Base-by-base conservation (phyloP, 352 stramenopile species). In the Phytophthora melonis region DNA sequence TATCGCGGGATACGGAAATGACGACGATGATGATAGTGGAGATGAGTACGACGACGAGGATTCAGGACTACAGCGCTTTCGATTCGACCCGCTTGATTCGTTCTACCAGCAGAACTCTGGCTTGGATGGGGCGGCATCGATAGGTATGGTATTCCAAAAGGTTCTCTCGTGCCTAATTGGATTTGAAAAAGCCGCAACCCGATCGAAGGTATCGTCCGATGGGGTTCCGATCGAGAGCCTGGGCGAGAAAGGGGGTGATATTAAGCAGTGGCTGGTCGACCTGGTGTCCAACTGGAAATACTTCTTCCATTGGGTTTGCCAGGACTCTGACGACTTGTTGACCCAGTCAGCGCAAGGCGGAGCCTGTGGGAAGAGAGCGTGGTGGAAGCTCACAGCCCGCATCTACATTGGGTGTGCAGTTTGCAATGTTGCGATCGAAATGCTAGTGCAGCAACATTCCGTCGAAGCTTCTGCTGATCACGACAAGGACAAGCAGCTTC, bases 291-390 rank as follows among this genome's bases (percentile, higher is more conserved):
- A 87, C 41, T 75, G 73, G 74, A 86, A 82, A 58, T 78, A 82
- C 13, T 85, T 90, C 66, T 89, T 90, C 54, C 70, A 80, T 34
- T 90, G 83, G 83, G 75, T 90, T 23, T 84, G 79, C 10, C 79
- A 87, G 27, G 68, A 72, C 58, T 71, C 56, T 55, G 63, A 82
- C 10, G 59, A 66, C 50, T 18, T 74, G n/a, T 2, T 82, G 52
- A 70, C 50, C 50, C 47, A 36, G 50, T 63, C 66, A 72, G 23
- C 18, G 58, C 67, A 66, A 27, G 21, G 25, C 41, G 55, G 8
- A 45, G 8, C n/a, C 34, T 55, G 53, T 55, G 67, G 60, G 19
- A 84, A 79, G 43, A 69, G 53, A 45, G 59, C 47, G 25, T 78
- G 74, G 70, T 90, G 83, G 83, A 70, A 79, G 8, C 61, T 90